Evolutionary conservation across 2,329 filamentous ascomycete genomes (phyloP).

Genomic region (Fusarium continuum): DNA sequence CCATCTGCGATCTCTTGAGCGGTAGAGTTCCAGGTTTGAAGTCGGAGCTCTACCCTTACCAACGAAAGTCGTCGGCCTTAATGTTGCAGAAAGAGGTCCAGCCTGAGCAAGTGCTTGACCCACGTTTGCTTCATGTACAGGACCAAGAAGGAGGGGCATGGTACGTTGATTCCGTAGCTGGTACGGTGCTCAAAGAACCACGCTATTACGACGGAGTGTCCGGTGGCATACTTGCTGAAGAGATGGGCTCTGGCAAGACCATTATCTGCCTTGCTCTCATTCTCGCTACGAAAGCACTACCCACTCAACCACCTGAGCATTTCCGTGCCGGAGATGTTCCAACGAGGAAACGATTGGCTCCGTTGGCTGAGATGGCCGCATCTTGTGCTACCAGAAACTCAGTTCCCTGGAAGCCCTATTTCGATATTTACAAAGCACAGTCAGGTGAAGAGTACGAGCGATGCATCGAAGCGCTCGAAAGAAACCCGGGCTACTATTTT

Average conservation of each 20-base stretch:
- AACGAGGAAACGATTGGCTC: constrained; percentile 61
- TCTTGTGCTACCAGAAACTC: constrained; percentile 71
- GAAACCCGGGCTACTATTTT: constrained; percentile 69
- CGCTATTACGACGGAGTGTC: constrained; percentile 76
- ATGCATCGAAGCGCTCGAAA: constrained; percentile 65
- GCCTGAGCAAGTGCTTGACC: constrained; percentile 73
- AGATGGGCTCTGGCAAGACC: constrained; percentile 88
- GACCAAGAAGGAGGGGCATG: constrained; percentile 71
- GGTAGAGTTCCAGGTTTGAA: constrained; percentile 65
- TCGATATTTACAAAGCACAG: constrained; percentile 60
- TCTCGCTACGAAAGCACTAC: constrained; percentile 76
- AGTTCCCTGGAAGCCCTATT: constrained; percentile 74
- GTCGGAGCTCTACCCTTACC: constrained; percentile 78
- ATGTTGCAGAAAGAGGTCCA: constrained; percentile 86
- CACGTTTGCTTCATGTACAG: constrained; percentile 68
- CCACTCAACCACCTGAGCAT: constrained; percentile 71
- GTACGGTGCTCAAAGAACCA: constrained; percentile 70
- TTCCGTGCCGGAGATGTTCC: constrained; percentile 57
- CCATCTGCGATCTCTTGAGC: constrained; percentile 65
- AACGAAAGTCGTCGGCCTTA: constrained; percentile 78
- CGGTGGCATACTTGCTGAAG: constrained; percentile 83
- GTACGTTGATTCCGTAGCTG: constrained; percentile 75
- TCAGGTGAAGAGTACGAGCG: constrained; percentile 60
- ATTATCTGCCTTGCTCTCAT: constrained; percentile 83
- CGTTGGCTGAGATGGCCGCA: constrained; percentile 80